Base-by-base conservation (phyloP, 441 rosid species). In the Populus trichocarpa region DNA sequence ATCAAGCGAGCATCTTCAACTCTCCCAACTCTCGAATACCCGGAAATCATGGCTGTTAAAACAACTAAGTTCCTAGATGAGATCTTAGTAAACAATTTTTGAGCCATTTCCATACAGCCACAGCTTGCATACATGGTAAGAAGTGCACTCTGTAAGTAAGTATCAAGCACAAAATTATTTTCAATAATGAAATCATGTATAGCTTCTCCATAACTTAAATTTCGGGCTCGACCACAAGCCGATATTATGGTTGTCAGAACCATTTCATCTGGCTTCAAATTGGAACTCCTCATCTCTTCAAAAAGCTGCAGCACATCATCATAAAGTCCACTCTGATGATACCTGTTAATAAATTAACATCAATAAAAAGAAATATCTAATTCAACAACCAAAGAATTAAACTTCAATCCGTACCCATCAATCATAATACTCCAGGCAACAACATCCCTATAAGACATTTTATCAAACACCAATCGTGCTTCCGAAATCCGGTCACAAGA, bases 101-200 rank as follows among this genome's bases (percentile, higher is more conserved):
- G 75, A 38, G 87, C 94, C 8, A 50, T 73, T 46, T 83, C 87
- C 66, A 92, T 82, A 7, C 83, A 82, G 26, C 97, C 95, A 8
- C 92, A 90, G 80, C 86, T 90, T 81, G 85, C 87, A 80, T 91
- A 92, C 93, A 88, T 85, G 1, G 90, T 89, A 42, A 89, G 82
- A 81, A 91, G 90, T 70, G 91, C 80, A 77, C 86, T 88, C 79
- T 79, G 85, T 74, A 90, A 84, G 80, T 86, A 87, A 69, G 83
- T 64, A 61, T 88, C 89, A 59, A 81, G 26, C 46, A 57, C 73
- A 64, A 86, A 36, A 83, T 78, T 77, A 63, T 91, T 86, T 78
- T 79, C 84, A 61, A 71, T 67, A 73, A 90, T 64, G 76, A 82
- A 85, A 16, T 86, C 88, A 76, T 90, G 90, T 72, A 89, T 69